Evolutionary conservation across 2,329 filamentous ascomycete species (phyloP).

Genomic region (Alternaria sp.): DNA sequence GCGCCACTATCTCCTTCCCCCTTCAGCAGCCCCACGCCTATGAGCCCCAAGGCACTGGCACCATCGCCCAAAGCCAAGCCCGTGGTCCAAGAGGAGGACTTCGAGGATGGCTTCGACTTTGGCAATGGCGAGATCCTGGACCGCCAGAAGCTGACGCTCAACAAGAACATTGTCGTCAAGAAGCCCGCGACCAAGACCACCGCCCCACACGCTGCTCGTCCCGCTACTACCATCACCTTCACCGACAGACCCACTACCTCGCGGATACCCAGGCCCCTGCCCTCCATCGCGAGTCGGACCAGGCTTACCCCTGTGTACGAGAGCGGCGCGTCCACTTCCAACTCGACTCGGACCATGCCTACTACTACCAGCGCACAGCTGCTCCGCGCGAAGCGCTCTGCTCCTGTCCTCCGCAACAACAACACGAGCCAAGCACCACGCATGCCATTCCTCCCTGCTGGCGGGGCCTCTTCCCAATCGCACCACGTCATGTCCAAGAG

Average conservation of each 20-base stretch:
- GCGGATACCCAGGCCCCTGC: constrained; percentile 78
- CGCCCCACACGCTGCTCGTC: constrained; percentile 71
- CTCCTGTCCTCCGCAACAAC: constrained; percentile 61
- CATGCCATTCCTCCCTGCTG: constrained; percentile 80
- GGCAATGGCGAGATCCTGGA: constrained; percentile 83
- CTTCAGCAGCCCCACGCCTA: constrained; percentile 23
- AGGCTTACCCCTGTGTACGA: constrained; percentile 93
- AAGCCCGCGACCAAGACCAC: constrained; percentile 62
- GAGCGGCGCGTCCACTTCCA: constrained; percentile 74
- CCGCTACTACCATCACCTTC: constrained; percentile 87
- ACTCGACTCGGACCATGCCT: constrained; percentile 58
- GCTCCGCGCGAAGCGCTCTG: constrained; percentile 66
- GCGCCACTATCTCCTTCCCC: constrained; percentile 23
- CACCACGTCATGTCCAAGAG: constrained; percentile 78
- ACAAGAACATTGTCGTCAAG: constrained; percentile 92
- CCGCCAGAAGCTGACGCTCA: constrained; percentile 79
- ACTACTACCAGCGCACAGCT: constrained; percentile 62
- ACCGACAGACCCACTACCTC: constrained; percentile 74
- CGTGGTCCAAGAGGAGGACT: constrained; percentile 68
- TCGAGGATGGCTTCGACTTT: constrained; percentile 85
- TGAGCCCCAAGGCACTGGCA: constrained; percentile 23
- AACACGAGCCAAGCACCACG: constrained; percentile 64
- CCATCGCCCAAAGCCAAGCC: constrained; percentile 24
- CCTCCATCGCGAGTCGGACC: constrained; percentile 54
- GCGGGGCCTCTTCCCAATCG: constrained; percentile 73